Evolutionary conservation across 208 protist genomes (phyloP).

Genomic region (Crithidia brevicula): DNA sequence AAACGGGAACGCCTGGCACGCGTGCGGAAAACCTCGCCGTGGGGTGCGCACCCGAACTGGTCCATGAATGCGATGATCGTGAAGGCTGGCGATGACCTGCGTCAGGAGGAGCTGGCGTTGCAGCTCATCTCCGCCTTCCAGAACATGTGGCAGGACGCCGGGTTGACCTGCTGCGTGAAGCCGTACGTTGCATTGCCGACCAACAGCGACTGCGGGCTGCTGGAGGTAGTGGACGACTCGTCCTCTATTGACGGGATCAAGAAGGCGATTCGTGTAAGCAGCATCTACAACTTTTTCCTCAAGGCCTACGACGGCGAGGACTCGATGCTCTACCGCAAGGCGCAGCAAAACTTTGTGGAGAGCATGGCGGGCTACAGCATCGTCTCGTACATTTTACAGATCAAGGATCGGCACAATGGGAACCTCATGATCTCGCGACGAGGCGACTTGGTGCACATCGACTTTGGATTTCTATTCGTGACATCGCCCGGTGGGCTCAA

Average conservation of each 20-base stretch:
- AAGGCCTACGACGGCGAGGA: conserved; percentile 71
- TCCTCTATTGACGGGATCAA: conserved; percentile 93
- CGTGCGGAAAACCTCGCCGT: conserved; percentile 66
- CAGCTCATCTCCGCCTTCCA: conserved; percentile 91
- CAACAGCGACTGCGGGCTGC: conserved; percentile 74
- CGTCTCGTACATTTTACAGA: conserved; percentile 94
- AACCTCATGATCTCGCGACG: conserved; percentile 94
- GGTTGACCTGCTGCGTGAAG: conserved; percentile 74
- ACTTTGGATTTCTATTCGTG: conserved; percentile 98
- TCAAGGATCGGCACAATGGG: conserved; percentile 96
- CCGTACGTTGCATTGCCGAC: conserved; percentile 89
- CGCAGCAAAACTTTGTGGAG: conserved; percentile 94
- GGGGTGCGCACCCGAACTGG: conserved; percentile 90
- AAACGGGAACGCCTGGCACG: conserved; percentile 46
- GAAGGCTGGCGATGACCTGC: conserved; percentile 93
- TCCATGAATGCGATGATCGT: conserved; percentile 85
- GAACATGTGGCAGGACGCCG: conserved; percentile 86
- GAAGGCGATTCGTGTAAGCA: conserved; percentile 67
- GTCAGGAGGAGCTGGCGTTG: conserved; percentile 94
- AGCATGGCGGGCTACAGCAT: conserved; percentile 95
- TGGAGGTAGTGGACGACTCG: conserved; percentile 90
- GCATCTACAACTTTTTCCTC: conserved; percentile 82
- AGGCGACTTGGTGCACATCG: conserved; percentile 97
- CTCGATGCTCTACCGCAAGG: conserved; percentile 55
- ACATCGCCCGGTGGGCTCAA: conserved; percentile 96